These are phyloP conservation scores for Angophora floribunda DNA, from an alignment of 345 rosid genomes.

Conservation along the genomic window DNA sequence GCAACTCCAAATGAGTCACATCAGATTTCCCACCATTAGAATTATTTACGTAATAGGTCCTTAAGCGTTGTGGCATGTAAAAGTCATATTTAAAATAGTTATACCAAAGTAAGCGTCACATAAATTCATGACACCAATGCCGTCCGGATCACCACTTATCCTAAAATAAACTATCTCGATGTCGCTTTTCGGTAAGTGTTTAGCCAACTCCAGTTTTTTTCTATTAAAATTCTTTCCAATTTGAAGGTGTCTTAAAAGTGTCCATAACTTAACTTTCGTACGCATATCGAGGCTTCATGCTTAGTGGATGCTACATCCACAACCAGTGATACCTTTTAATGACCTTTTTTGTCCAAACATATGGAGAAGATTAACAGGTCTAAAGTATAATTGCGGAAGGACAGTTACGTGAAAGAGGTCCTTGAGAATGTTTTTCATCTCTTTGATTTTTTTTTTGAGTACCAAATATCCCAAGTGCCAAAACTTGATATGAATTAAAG, in stretches of 20 bases:
- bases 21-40: no score
- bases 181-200: neutral
- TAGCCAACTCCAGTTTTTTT: neutral
- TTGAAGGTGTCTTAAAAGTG: neutral
- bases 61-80: no score
- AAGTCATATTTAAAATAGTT: no score
- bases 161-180: neutral
- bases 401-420: neutral
- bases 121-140: neutral
- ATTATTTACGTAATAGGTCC: no score
- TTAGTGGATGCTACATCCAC: neutral
- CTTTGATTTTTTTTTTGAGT: no score
- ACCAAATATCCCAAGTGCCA: no score
- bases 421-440: neutral
- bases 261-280: neutral
- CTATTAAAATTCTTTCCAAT: neutral
- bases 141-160: neutral
- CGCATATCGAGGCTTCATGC: neutral
- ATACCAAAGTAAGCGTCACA: rapidly evolving
- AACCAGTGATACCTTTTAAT: neutral
- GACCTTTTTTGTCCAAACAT: neutral
- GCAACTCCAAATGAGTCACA: no score
- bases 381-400: neutral
- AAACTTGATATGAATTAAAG: no score
- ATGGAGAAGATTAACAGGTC: neutral